A percentile compares a stretch with the other conserved stretches of the same genome.
phyloP scores from a whole-genome alignment of 352 stramenopile genomes.

The Globisporangium recalcitrans region DNA sequence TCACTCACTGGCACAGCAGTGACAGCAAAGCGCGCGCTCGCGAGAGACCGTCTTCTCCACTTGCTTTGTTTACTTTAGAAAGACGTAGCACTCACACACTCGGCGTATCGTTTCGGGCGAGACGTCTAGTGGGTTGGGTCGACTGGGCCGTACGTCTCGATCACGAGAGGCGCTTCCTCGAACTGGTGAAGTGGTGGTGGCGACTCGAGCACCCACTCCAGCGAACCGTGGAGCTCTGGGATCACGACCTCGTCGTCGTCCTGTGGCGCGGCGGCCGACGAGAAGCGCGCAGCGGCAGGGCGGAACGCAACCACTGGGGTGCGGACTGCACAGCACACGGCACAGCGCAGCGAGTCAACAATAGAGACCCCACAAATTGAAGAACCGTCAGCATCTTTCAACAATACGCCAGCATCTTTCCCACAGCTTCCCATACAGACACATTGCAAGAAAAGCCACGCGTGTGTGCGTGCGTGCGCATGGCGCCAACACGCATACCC shows the following conservation, averaged over 20 bases:
- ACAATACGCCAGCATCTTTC: conserved; percentile 8
- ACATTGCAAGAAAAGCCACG: background rate
- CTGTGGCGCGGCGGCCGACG: conserved; percentile 47
- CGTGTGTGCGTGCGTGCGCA: background rate
- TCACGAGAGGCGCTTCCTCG: conserved; percentile 81
- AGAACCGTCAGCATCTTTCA: conserved; percentile 7
- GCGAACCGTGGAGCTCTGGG: conserved; percentile 71
- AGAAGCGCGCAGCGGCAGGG: conserved; percentile 43
- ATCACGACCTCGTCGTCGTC: conserved; percentile 74
- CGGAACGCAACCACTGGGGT: conserved; percentile 40
- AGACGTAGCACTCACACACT: conserved; percentile 8
- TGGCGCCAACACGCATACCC: background rate
- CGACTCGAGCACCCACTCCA: conserved; percentile 83
- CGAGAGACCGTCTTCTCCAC: background rate
- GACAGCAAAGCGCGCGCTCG: background rate
- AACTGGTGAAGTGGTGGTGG: conserved; percentile 88
- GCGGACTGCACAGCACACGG: conserved; percentile 29
- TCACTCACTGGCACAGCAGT: background rate
- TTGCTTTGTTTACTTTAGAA: conserved; percentile 10
- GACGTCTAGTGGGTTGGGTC: conserved; percentile 72
- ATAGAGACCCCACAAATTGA: conserved; percentile 2
- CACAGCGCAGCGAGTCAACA: conserved; percentile 1
- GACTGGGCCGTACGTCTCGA: conserved; percentile 84
- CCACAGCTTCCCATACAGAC: background rate
- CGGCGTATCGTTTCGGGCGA: background rate